phyloP scores from a whole-genome alignment of 805 yeast species.

The Starmera dryadoides region DNA sequence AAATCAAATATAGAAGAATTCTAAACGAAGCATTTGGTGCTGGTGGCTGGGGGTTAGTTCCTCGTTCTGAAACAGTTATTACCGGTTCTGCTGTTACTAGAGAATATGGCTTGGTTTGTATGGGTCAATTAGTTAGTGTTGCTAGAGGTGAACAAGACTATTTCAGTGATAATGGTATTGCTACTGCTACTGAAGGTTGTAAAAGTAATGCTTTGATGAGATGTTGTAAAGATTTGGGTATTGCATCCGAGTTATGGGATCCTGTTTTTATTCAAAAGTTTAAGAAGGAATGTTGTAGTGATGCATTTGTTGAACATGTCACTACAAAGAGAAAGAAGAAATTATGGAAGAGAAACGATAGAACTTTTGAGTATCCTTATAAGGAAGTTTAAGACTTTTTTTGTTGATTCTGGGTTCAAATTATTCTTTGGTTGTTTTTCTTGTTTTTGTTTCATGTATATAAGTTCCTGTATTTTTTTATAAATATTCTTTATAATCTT shows the following conservation, averaged over 20 bases:
- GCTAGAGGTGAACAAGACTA: constrained; percentile 96
- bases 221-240: constrained; percentile 94
- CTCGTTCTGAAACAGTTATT: constrained; percentile 77
- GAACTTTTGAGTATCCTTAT: constrained; percentile 81
- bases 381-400: constrained; percentile 14
- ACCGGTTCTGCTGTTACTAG: constrained; percentile 73
- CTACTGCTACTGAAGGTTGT: constrained; percentile 97
- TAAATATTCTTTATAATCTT: no score
- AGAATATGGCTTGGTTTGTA: constrained; percentile 83
- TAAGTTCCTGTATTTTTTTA: no score
- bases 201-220: constrained; percentile 95
- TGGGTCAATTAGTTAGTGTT: constrained; percentile 82
- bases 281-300: constrained; percentile 64
- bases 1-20: constrained; percentile 88
- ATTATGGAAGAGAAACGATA: constrained; percentile 86
- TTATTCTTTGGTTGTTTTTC: no score
- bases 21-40: constrained; percentile 92
- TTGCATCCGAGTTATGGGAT: constrained; percentile 97
- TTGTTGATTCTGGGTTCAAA: no score
- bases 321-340: constrained; percentile 79
- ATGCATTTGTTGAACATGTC: constrained; percentile 78
- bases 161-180: constrained; percentile 76
- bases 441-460: no score
- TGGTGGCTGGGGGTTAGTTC: constrained; percentile 98
- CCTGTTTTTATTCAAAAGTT: constrained; percentile 76